These are phyloP conservation scores for Agaricus blazei DNA, from an alignment of 768 basidiomycete species.

Conservation along the genomic window DNA sequence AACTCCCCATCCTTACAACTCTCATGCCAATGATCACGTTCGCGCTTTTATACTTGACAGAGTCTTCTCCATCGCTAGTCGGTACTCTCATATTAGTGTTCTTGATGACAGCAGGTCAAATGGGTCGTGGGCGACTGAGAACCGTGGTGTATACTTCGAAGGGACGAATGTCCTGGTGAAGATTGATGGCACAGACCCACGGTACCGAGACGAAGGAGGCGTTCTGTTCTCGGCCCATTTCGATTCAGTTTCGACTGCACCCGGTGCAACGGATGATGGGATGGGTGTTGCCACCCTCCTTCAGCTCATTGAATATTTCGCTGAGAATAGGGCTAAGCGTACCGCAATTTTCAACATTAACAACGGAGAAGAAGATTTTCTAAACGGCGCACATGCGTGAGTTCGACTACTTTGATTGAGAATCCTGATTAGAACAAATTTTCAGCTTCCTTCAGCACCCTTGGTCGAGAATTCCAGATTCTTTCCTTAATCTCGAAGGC, in stretches of 20 bases:
- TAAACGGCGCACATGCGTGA: constrained; percentile 68
- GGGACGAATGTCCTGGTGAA: constrained; percentile 66
- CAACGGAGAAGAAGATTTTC: constrained; percentile 77
- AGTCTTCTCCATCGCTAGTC: constrained; percentile 39
- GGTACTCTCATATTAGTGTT: constrained; percentile 38
- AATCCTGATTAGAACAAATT: not conserved
- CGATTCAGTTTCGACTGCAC: constrained; percentile 73
- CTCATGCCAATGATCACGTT: constrained; percentile 69
- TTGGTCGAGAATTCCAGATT: constrained; percentile 60
- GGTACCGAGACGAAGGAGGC: constrained; percentile 24
- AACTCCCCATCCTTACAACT: constrained; percentile 74
- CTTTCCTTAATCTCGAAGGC: constrained; percentile 81
- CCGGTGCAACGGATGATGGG: constrained; percentile 75
- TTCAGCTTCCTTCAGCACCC: constrained; percentile 67
- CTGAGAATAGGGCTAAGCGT: constrained; percentile 41
- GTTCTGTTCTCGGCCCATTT: constrained; percentile 80
- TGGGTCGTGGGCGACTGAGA: constrained; percentile 35
- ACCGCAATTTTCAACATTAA: constrained; percentile 82
- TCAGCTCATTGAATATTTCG: constrained; percentile 56
- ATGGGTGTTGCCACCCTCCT: constrained; percentile 66
- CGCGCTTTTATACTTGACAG: constrained; percentile 54
- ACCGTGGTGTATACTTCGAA: constrained; percentile 49
- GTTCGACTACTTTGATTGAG: constrained; percentile 4
- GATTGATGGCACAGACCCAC: constrained; percentile 20
- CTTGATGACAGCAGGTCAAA: constrained; percentile 34